Base-by-base conservation (phyloP, 345 rosid genomes). In the Euclidium syriacum region DNA sequence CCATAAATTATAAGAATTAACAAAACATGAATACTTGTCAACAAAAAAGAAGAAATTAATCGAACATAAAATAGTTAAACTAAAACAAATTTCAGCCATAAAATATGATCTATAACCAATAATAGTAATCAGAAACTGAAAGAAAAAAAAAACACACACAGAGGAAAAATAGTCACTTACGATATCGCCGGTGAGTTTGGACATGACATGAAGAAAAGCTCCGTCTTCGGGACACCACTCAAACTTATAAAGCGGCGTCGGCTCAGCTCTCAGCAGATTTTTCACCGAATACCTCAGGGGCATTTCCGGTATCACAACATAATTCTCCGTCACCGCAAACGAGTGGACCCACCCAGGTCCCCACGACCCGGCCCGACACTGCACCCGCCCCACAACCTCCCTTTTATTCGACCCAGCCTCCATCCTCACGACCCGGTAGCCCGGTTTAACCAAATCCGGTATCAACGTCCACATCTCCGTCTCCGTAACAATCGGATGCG, bases 341-440 rank as follows among this genome's bases (percentile, higher is more conserved):
- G 97, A 92, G 30, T 92, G 98, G 42, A 92, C 98, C 98, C 98
- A 92, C 4, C 98, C 98, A 0, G 98, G 86, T 0, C 95, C 83
- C 71, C 65, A 64, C 32, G 95, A 89, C 1, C 94, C 91, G 10
- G 90, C 73, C n/a, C 87, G 77, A 46, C 98, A 92, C 20, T 58
- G 72, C 4, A 89, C 95, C 75, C 94, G 63, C 0, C 96, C 98
- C 4, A 92, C 83, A 25, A 92, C 85, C 72, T 89, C 91, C 69
- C 98, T 78, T 68, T 83, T 89, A 36, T 84, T 92, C 3, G 79
- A 73, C 2, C 95, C 95, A 0, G 87, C 50, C 42, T 80, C 82
- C 98, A 92, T 92, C 63, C 83, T 81, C 65, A 79, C 98, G 40
- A 84, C 95, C 70, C 77, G 57, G 72, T 92, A 85, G 0, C 98